phyloP scores from a whole-genome alignment of 208 protist genomes.

The Entamoeba moshkovskii region DNA sequence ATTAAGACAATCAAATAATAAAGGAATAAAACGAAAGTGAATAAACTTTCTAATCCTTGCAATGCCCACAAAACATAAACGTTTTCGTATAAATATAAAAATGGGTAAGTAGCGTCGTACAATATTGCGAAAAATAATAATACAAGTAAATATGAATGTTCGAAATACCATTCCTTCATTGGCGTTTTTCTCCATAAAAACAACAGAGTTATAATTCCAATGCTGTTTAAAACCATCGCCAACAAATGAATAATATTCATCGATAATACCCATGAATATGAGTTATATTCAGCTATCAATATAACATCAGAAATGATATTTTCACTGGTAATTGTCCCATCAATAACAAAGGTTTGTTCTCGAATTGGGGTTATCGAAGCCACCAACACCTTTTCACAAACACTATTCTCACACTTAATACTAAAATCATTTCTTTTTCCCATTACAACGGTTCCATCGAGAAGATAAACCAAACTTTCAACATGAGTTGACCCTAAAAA shows the following conservation, averaged over 20 bases:
- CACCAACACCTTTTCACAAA: background rate
- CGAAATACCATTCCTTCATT: background rate
- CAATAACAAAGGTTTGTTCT: background rate
- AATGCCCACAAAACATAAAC: background rate
- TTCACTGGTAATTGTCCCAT: background rate
- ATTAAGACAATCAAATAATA: background rate
- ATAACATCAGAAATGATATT: background rate
- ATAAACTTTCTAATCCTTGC: background rate
- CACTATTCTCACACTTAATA: background rate
- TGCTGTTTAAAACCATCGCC: background rate
- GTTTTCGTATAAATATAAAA: background rate
- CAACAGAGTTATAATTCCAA: background rate
- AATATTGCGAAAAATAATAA: background rate
- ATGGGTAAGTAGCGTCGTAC: background rate
- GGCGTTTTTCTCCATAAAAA: background rate
- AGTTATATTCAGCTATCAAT: background rate
- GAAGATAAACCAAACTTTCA: no score
- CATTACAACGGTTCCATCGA: background rate
- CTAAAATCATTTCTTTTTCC: background rate
- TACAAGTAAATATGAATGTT: background rate
- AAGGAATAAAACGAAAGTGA: background rate
- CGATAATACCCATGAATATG: background rate
- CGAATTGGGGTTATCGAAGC: background rate
- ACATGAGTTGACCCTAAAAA: no score
- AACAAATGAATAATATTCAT: background rate